These are phyloP conservation scores for Neurospora discreta DNA, from an alignment of 495 filamentous ascomycete species.

Conservation along the genomic window DNA sequence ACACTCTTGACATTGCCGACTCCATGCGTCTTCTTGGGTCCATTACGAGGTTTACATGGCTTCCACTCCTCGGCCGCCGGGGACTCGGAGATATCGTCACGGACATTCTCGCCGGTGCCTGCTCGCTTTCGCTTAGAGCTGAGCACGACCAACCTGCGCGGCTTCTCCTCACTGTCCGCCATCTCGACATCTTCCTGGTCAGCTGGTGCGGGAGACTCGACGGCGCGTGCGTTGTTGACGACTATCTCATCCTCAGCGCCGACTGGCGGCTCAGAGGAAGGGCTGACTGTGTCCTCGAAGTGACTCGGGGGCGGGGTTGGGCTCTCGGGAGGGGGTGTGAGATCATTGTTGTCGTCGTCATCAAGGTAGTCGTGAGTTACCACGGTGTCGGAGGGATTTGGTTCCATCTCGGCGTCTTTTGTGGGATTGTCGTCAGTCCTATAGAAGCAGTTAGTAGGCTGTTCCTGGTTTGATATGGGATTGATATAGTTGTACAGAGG, in stretches of 20 bases:
- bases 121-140: conserved; percentile 39
- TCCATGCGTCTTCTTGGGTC: conserved; percentile 19
- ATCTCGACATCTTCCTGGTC: conserved; percentile 27
- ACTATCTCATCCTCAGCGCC: conserved; percentile 36
- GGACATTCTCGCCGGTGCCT: conserved; percentile 28
- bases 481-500: not conserved
- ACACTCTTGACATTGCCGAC: conserved; percentile 30
- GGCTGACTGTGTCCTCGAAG: conserved; percentile 12
- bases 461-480: not conserved
- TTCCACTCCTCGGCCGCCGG: conserved; percentile 15
- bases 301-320: conserved; percentile 2
- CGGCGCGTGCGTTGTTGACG: conserved; percentile 16
- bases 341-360: conserved; percentile 14
- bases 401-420: not conserved
- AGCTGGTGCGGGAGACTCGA: conserved; percentile 14
- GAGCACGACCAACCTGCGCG: conserved; percentile 11
- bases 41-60: conserved; percentile 3
- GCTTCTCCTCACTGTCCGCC: conserved; percentile 24
- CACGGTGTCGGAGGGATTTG: not conserved
- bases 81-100: conserved; percentile 21
- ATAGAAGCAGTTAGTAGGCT: not conserved
- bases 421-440: not conserved
- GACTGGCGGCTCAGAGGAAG: conserved; percentile 21
- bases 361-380: not conserved
- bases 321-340: conserved; percentile 16